Conservation (phyloP, 805 yeast species). For the Zygosaccharomyces kombuchaensis region DNA sequence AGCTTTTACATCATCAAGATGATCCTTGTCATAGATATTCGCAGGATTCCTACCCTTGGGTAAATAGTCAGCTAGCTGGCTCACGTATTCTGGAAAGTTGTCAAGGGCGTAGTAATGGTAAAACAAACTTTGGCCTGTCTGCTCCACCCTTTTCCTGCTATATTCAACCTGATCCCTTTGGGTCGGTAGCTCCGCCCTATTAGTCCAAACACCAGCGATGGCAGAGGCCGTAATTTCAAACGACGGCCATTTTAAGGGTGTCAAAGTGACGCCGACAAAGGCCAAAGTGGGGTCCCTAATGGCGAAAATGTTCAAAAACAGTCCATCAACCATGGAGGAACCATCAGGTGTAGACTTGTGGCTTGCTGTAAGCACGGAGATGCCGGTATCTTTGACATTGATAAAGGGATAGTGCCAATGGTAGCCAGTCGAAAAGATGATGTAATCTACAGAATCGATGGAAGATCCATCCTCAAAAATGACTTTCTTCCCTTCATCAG, state of each 20-base stretch:
- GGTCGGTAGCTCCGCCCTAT: constrained; percentile 38
- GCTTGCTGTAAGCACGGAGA: constrained; percentile 7
- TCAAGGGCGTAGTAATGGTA: constrained; percentile 38
- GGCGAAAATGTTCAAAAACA: constrained; percentile 44
- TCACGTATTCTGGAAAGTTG: constrained; percentile 8
- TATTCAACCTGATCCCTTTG: constrained; percentile 38
- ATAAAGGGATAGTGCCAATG: constrained; percentile 29
- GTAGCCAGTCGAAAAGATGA: constrained; percentile 48
- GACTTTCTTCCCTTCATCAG: constrained; percentile 28
- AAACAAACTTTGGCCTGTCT: constrained; percentile 20
- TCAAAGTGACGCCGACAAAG: constrained; percentile 40
- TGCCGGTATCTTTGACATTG: constrained; percentile 9
- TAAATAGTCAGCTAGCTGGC: constrained; percentile 5
- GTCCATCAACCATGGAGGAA: constrained; percentile 35
- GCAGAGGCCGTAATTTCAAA: constrained; percentile 53
- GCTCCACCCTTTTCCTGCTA: constrained; percentile 29
- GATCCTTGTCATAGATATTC: constrained; percentile 13
- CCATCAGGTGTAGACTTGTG: constrained; percentile 10
- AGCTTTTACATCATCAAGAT: constrained; percentile 11
- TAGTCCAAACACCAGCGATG: constrained; percentile 54
- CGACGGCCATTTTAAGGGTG: constrained; percentile 45
- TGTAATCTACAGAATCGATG: constrained; percentile 15
- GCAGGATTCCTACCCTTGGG: constrained; percentile 11
- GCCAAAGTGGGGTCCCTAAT: constrained; percentile 43
- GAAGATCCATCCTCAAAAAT: constrained; percentile 35